Evolutionary conservation across 306 rosid genomes (phyloP).

Genomic region (Medicago ruthenica): DNA sequence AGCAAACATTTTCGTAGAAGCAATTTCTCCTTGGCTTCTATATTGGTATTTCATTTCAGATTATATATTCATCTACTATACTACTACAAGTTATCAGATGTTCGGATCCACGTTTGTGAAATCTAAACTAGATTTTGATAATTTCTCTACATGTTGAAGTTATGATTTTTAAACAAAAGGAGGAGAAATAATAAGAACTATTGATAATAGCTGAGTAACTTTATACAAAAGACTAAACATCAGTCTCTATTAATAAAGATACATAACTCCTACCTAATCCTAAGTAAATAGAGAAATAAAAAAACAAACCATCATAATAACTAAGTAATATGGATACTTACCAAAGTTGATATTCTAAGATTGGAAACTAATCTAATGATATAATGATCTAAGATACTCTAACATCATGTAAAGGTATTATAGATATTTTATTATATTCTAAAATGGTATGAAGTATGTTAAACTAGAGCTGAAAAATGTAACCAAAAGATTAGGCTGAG

Average conservation of each 20-base stretch:
- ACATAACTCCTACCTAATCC: too few species aligned
- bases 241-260: too few species aligned
- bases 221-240: too few species aligned
- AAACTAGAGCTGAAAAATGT: neutral
- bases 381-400: neutral
- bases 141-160: neutral
- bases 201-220: too few species aligned
- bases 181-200: too few species aligned
- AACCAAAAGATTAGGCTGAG: neutral
- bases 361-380: neutral
- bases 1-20: conserved; percentile 13
- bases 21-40: conserved; percentile 16
- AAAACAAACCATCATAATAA: too few species aligned
- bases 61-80: neutral
- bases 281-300: too few species aligned
- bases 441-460: neutral
- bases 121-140: neutral
- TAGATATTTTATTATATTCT: neutral
- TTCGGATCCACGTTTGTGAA: neutral
- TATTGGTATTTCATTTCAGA: conserved; percentile 1
- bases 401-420: neutral
- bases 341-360: too few species aligned
- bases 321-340: too few species aligned
- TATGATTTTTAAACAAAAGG: too few species aligned
- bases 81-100: neutral